phyloP scores from a whole-genome alignment of 768 basidiomycete species.

The Tremella fuciformis region DNA sequence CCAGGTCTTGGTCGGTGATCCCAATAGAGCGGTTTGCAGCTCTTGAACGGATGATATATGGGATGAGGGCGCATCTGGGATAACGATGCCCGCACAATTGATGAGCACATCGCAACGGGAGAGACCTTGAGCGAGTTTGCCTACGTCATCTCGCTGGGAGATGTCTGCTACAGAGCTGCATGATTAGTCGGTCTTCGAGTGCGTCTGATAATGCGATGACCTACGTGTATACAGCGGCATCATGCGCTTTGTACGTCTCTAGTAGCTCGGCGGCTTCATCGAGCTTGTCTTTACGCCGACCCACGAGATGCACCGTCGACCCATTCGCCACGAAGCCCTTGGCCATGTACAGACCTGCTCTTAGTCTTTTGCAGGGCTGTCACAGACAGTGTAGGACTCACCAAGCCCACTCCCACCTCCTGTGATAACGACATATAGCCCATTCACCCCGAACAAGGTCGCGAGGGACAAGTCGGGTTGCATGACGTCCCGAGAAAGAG shows the following conservation, averaged over 20 bases:
- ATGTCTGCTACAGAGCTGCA: slow-evolving; percentile 31
- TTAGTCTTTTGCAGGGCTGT: not conserved
- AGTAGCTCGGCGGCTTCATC: slow-evolving; percentile 29
- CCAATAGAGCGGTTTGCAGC: slow-evolving; percentile 20
- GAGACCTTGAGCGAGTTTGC: slow-evolving; percentile 11
- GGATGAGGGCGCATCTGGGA: slow-evolving; percentile 20
- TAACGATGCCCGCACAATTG: slow-evolving; percentile 34
- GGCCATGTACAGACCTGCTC: slow-evolving; percentile 27
- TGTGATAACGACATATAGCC: slow-evolving; percentile 23
- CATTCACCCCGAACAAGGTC: slow-evolving; percentile 21
- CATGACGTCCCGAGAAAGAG: not conserved
- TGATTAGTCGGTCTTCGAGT: not conserved
- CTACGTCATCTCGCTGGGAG: slow-evolving; percentile 26
- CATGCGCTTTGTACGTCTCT: not conserved
- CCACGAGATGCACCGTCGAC: slow-evolving; percentile 41
- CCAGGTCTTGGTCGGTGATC: slow-evolving; percentile 23
- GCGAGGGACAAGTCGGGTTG: not conserved
- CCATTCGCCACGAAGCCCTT: slow-evolving; percentile 38
- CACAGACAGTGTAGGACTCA: not conserved
- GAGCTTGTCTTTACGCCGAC: slow-evolving; percentile 34
- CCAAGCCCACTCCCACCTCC: slow-evolving; percentile 27
- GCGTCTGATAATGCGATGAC: not conserved
- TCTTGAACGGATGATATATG: slow-evolving; percentile 24
- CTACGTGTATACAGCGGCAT: slow-evolving; percentile 14
- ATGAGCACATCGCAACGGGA: slow-evolving; percentile 27